Conservation (phyloP, 768 basidiomycete species). For the Cystofilobasidium macerans region DNA sequence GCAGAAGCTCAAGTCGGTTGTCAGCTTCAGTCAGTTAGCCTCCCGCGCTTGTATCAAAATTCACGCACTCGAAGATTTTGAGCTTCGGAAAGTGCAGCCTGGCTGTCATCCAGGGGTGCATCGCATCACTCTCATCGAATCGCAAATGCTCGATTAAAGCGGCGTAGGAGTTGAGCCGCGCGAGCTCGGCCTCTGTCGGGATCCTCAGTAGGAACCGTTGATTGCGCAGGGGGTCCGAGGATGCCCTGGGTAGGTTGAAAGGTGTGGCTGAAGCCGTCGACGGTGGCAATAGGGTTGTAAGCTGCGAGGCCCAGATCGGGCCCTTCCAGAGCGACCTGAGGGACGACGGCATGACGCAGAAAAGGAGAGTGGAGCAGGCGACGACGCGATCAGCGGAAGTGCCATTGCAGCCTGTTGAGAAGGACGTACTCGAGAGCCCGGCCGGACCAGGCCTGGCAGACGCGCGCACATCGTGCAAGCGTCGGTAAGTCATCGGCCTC, state of each 20-base stretch:
- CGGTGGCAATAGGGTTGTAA: not conserved
- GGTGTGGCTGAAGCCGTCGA: not conserved
- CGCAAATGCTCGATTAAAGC: constrained; percentile 8
- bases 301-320: constrained; percentile 5
- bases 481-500: too few relatives aligned
- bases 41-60: too few relatives aligned
- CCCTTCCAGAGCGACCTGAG: constrained; percentile 7
- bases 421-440: too few relatives aligned
- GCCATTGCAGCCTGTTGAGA: too few relatives aligned
- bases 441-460: too few relatives aligned
- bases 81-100: not conserved
- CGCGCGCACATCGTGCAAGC: too few relatives aligned
- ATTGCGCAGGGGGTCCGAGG: constrained; percentile 5
- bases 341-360: not conserved
- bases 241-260: not conserved
- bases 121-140: constrained; percentile 18
- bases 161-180: not conserved
- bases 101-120: not conserved
- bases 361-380: not conserved
- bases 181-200: not conserved
- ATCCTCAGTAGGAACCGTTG: constrained; percentile 8
- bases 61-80: not conserved
- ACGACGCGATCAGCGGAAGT: too few relatives aligned
- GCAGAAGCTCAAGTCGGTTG: too few relatives aligned
- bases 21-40: too few relatives aligned